Conservation (phyloP, 1,284 basidiomycete species). For the Sporisorium graminicola region DNA sequence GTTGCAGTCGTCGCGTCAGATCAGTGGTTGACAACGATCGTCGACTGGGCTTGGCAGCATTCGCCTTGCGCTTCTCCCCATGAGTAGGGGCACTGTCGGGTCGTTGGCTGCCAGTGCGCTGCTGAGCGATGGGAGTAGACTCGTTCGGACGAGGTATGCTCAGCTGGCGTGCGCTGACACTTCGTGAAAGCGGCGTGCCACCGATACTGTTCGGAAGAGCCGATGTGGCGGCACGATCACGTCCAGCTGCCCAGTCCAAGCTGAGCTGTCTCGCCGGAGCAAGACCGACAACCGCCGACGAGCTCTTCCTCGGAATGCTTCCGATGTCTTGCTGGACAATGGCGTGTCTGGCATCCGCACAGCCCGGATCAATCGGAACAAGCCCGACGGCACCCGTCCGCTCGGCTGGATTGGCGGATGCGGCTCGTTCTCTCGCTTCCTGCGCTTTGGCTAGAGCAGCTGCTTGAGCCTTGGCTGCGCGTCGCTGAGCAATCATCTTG, state of each 20-base stretch:
- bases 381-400: slow-evolving; percentile 7
- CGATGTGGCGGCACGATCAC: slow-evolving; percentile 44
- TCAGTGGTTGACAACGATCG: slow-evolving; percentile 44
- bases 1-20: slow-evolving; percentile 46
- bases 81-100: slow-evolving; percentile 7
- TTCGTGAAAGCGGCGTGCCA: slow-evolving; percentile 42
- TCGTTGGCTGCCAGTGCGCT: not conserved
- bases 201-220: slow-evolving; percentile 42
- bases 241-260: slow-evolving; percentile 58
- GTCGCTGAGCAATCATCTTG: slow-evolving; percentile 59
- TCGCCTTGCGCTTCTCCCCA: slow-evolving; percentile 19
- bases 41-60: slow-evolving; percentile 1
- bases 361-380: slow-evolving; percentile 20
- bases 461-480: slow-evolving; percentile 52
- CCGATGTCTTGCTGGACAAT: slow-evolving; percentile 38
- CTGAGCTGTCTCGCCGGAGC: slow-evolving; percentile 35
- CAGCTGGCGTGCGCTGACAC: slow-evolving; percentile 41
- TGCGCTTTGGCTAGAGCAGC: slow-evolving; percentile 26
- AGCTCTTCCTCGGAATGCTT: slow-evolving; percentile 12
- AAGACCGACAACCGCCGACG: slow-evolving; percentile 31
- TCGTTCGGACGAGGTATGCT: slow-evolving; percentile 22
- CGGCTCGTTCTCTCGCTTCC: slow-evolving; percentile 17
- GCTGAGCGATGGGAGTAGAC: slow-evolving; percentile 23
- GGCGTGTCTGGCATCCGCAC: slow-evolving; percentile 48
- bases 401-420: not conserved